Evolutionary conservation across 495 filamentous ascomycete genomes (phyloP), one percentile per base, ranked within the genome.

Genomic region (Talaromyces thailandensis): DNA sequence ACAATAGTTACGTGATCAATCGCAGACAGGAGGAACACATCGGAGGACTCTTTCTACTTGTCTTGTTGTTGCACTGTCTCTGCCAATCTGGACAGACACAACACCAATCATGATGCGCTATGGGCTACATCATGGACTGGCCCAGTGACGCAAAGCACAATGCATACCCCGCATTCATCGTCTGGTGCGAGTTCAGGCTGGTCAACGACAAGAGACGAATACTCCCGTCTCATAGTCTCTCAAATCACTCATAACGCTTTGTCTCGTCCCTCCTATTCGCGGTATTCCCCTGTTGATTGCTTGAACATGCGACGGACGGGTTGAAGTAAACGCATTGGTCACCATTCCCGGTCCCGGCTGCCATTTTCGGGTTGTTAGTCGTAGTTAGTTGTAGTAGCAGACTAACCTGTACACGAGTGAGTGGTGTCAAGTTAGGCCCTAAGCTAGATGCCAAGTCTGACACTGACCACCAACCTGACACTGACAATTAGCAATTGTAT

Each of bases 151-250:
- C 58, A 60, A 60, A 28, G 25, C 51, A 40, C 18, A 14, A 40
- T 45, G 56, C 56, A 45, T 60, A 60, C 58, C 58, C 58, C 58
- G 58, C 58, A 60, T 60, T 60, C 25, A 29, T 24, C n/a, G 23
- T 14, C 23, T 37, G 35, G 31, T 32, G 32, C 37, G 28, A 55
- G 24, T 23, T 29, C 23, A 40, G 35, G 35, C 48, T 52, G 48
- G 18, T 25, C 48, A 52, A 52, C 24, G 18, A 52, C 24, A 23
- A 24, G 6, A 52, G 48, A 23, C 48, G 35, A 40, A 14, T 16
- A 40, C 35, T 40, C 35, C 11, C 35, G 14, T 40, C 43, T 48
- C n/a, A 48, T 21, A n/a, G n/a, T 48, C n/a, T n/a, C n/a, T n/a
- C n/a, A n/a, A n/a, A n/a, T n/a, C n/a, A n/a, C n/a, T n/a, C n/a